Conservation (phyloP, 257 asterid species). For the Penstemon eatonii region DNA sequence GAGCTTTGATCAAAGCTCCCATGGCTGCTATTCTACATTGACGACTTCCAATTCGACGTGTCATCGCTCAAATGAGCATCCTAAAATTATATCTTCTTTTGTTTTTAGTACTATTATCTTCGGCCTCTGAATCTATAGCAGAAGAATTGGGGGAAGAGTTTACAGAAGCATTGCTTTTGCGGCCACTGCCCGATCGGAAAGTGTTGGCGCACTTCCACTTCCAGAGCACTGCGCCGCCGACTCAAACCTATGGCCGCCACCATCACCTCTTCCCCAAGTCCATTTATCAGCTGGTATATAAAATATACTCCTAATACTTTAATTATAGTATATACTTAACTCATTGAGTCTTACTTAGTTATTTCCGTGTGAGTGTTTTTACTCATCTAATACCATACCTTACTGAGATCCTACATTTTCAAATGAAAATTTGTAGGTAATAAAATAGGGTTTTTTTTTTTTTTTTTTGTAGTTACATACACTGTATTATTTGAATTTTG, state of each 20-base stretch:
- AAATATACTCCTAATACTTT: background rate
- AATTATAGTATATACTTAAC: too few species aligned
- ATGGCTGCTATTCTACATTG: conserved; percentile 35
- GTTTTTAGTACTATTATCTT: conserved; percentile 40
- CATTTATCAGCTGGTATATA: conserved; percentile 78
- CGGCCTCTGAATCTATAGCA: conserved; percentile 42
- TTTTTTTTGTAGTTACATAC: too few species aligned
- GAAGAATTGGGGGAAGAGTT: conserved; percentile 53
- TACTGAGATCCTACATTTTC: too few species aligned
- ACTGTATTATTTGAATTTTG: too few species aligned
- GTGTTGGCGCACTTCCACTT: conserved; percentile 90
- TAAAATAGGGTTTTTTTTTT: too few species aligned
- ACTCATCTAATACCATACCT: too few species aligned
- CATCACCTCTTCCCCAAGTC: conserved; percentile 92
- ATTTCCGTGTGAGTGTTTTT: too few species aligned
- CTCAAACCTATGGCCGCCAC: conserved; percentile 78
- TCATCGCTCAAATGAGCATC: conserved; percentile 40
- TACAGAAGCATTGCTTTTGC: conserved; percentile 83
- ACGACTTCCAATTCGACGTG: background rate
- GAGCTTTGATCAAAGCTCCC: conserved; percentile 45
- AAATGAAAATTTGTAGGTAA: too few species aligned
- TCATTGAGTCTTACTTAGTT: too few species aligned
- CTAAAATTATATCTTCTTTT: conserved; percentile 36
- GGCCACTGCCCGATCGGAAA: conserved; percentile 95
- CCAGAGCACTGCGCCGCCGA: conserved; percentile 74